A percentile compares a stretch with the other conserved stretches of the same genome.
Evolutionary conservation across 345 rosid genomes (phyloP).

Genomic region (Euphorbia tirucalli): DNA sequence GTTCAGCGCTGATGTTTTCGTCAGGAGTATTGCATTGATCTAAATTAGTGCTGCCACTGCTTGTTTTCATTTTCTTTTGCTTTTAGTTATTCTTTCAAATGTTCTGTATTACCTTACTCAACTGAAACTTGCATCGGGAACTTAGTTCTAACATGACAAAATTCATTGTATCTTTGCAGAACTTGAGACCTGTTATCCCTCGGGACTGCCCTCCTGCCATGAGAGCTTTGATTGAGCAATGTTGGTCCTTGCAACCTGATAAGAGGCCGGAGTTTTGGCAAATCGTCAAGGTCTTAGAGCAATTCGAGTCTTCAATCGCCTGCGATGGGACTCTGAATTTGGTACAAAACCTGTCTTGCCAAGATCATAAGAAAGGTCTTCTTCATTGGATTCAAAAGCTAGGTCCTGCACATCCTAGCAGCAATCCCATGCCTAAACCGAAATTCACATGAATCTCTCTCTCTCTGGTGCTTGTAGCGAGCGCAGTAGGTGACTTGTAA

Average conservation of each 20-base stretch:
- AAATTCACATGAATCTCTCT: conserved; percentile 47
- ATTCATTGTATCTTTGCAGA: conserved; percentile 39
- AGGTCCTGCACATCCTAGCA: conserved; percentile 48
- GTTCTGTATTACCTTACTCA: too few relatives aligned
- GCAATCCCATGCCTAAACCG: conserved; percentile 54
- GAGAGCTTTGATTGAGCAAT: conserved; percentile 85
- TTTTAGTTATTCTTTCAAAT: too few relatives aligned
- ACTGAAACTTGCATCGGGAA: background rate
- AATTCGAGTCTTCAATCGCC: conserved; percentile 61
- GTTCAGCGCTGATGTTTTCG: background rate
- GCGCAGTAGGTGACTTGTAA: conserved; percentile 43
- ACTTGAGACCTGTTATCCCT: conserved; percentile 78
- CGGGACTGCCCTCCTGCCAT: conserved; percentile 66
- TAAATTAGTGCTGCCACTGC: background rate
- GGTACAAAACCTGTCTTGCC: conserved; percentile 39
- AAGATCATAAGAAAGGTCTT: conserved; percentile 77
- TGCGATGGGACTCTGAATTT: conserved; percentile 65
- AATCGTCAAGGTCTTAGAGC: conserved; percentile 82
- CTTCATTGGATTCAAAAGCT: conserved; percentile 90
- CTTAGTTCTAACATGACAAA: background rate
- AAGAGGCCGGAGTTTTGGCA: conserved; percentile 98
- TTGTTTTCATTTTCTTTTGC: background rate
- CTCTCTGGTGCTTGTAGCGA: conserved; percentile 34
- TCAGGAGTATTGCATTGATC: background rate
- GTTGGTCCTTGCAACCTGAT: conserved; percentile 84